These are phyloP conservation scores for Coleophoma cylindrospora DNA, from an alignment of 2,329 filamentous ascomycete species.

Conservation along the genomic window DNA sequence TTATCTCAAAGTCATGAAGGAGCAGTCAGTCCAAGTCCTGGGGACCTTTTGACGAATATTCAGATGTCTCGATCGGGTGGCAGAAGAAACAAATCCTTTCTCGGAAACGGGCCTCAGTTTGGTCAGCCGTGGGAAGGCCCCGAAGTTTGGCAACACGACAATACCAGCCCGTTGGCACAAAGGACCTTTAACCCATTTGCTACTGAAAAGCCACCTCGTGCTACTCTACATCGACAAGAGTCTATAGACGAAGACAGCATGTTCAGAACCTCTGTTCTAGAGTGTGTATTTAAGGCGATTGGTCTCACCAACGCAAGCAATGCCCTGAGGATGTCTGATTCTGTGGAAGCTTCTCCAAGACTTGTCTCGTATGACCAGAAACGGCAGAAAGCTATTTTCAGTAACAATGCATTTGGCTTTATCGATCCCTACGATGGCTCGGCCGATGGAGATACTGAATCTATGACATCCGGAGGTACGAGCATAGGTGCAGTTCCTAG, in stretches of 20 bases:
- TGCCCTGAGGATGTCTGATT: conserved; percentile 61
- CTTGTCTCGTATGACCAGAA: conserved; percentile 79
- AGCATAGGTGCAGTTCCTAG: conserved; percentile 55
- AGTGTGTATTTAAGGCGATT: conserved; percentile 94
- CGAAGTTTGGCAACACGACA: conserved; percentile 24
- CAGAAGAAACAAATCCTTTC: conserved; percentile 27
- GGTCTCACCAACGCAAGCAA: conserved; percentile 69
- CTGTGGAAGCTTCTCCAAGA: conserved; percentile 79
- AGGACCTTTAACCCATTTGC: conserved; percentile 52
- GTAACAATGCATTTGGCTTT: conserved; percentile 80
- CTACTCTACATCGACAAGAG: conserved; percentile 65
- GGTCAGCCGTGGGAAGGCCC: conserved; percentile 22
- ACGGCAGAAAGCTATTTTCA: conserved; percentile 74
- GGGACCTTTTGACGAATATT: conserved; percentile 76
- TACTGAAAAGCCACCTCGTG: conserved; percentile 39
- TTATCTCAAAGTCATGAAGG: conserved; percentile 21
- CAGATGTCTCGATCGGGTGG: conserved; percentile 61
- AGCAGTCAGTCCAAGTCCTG: conserved; percentile 52
- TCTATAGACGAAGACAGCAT: conserved; percentile 82
- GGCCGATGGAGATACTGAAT: conserved; percentile 80
- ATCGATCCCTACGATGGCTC: conserved; percentile 80
- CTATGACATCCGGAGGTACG: conserved; percentile 66
- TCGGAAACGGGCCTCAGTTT: conserved; percentile 6
- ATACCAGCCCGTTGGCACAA: conserved; percentile 26
- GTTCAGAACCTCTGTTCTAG: conserved; percentile 84